phyloP scores from a whole-genome alignment of 306 rosid genomes.

The Trichosanthes truncata region DNA sequence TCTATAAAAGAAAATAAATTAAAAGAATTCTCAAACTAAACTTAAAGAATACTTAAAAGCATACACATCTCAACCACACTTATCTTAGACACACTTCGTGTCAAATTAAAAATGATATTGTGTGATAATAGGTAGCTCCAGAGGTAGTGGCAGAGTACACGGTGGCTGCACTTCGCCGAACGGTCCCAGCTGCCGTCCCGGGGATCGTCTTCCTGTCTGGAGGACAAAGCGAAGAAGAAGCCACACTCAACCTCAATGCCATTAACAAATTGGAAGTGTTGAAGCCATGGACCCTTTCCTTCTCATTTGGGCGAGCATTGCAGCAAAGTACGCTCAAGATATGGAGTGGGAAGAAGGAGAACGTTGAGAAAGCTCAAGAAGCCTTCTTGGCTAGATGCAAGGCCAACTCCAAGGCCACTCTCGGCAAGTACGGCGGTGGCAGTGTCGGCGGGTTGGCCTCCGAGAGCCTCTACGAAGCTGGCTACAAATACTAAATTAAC shows the following conservation, averaged over 20 bases:
- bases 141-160: conserved; percentile 68
- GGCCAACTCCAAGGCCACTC: conserved; percentile 76
- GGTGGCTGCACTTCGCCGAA: conserved; percentile 59
- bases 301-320: conserved; percentile 85
- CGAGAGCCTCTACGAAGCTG: conserved; percentile 57
- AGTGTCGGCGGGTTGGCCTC: conserved; percentile 40
- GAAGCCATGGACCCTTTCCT: conserved; percentile 93
- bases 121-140: conserved; percentile 42
- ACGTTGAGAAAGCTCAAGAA: conserved; percentile 63
- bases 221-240: conserved; percentile 88
- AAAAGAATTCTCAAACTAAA: too few relatives aligned
- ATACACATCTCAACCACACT: neutral
- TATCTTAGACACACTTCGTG: neutral
- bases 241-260: conserved; percentile 70
- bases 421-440: conserved; percentile 58
- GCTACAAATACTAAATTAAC: conserved; percentile 50
- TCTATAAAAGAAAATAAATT: too few relatives aligned
- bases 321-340: conserved; percentile 86
- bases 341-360: conserved; percentile 81
- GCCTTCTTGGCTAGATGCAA: conserved; percentile 61
- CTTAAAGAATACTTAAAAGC: neutral
- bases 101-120: neutral
- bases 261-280: conserved; percentile 56
- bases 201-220: conserved; percentile 80
- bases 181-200: conserved; percentile 86